phyloP scores from a whole-genome alignment of 306 rosid species.

The Glycyrrhiza uralensis region DNA sequence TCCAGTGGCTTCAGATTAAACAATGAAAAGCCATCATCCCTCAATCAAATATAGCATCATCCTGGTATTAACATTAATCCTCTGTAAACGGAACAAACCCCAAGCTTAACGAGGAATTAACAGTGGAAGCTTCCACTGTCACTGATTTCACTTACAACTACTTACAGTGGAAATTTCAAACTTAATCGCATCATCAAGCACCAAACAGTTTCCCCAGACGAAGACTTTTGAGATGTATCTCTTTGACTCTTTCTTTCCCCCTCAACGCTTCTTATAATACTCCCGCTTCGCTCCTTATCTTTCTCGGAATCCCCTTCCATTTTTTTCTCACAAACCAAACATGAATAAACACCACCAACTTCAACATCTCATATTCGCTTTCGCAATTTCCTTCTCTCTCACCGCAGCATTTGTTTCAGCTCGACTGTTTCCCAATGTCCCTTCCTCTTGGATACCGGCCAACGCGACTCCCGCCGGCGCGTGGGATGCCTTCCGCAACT shows the following conservation, averaged over 20 bases:
- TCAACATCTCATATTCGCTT: background rate
- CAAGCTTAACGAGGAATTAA: no score
- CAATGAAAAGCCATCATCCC: background rate
- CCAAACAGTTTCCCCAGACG: background rate
- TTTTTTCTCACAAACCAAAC: constrained; percentile 8
- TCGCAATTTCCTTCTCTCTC: constrained; percentile 6
- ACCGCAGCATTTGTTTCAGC: constrained; percentile 36
- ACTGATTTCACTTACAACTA: background rate
- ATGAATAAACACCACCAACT: constrained; percentile 29
- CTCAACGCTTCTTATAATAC: background rate
- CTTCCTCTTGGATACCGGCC: constrained; percentile 19
- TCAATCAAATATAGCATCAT: no score
- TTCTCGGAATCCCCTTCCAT: background rate
- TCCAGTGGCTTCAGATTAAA: background rate
- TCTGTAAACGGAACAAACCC: no score
- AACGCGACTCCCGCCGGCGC: constrained; percentile 8
- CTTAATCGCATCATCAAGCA: background rate
- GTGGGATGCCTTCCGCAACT: constrained; percentile 58
- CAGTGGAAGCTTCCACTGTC: background rate
- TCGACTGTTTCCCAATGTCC: constrained; percentile 65
- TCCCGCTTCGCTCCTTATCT: background rate
- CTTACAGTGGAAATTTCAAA: constrained; percentile 9
- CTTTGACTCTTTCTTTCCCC: no score
- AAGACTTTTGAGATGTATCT: background rate
- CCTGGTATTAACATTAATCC: no score